A percentile compares a stretch with the other conserved stretches of the same genome.
These are phyloP conservation scores for Apiospora marii DNA, from an alignment of 2,329 filamentous ascomycete genomes.

Conservation along the genomic window DNA sequence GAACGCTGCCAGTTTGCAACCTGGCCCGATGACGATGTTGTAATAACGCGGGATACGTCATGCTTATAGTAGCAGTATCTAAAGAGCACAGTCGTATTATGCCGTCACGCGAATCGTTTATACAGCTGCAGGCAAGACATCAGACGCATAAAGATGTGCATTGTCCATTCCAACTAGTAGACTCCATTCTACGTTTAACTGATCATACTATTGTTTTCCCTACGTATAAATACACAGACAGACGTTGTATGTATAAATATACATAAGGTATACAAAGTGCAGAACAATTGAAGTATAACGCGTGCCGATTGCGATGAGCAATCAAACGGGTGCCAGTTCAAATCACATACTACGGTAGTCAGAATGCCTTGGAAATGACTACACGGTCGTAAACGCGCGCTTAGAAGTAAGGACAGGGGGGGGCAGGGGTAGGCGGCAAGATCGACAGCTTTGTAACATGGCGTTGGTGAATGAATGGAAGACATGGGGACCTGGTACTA, in stretches of 20 bases:
- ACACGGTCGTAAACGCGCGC: constrained; percentile 12
- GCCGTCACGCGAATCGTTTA: too few species aligned
- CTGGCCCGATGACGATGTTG: too few species aligned
- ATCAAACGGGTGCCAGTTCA: not conserved
- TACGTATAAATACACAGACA: too few species aligned
- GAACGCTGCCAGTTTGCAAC: too few species aligned
- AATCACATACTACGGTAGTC: not conserved
- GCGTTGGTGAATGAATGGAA: not conserved
- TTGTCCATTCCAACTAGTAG: not conserved
- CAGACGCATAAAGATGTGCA: too few species aligned
- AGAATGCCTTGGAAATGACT: not conserved
- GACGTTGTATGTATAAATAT: too few species aligned
- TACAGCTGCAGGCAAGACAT: too few species aligned
- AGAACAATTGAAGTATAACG: not conserved
- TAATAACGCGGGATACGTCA: too few species aligned
- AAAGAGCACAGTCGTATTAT: too few species aligned
- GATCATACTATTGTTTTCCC: not conserved
- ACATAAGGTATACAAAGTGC: not conserved
- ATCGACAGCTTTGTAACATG: not conserved
- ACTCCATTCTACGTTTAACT: not conserved
- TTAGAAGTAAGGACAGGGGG: not conserved
- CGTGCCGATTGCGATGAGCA: not conserved
- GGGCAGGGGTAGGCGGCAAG: not conserved
- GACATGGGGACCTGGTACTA: not conserved
- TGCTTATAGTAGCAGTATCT: too few species aligned